These are phyloP conservation scores for Aspergillus nidulans DNA, from an alignment of 495 filamentous ascomycete genomes.

Conservation along the genomic window DNA sequence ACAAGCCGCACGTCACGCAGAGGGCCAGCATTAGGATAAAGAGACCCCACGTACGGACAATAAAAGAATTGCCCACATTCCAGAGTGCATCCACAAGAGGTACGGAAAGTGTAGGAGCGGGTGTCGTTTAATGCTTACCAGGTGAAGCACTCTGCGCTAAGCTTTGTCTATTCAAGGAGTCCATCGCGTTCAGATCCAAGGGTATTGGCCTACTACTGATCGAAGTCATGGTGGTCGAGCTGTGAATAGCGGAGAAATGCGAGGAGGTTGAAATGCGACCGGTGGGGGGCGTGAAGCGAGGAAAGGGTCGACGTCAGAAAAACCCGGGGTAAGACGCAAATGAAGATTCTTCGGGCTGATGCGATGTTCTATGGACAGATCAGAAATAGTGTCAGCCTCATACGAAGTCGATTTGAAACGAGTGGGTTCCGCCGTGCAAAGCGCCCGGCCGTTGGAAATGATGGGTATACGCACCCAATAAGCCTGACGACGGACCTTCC, in stretches of 20 bases:
- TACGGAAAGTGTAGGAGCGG: neutral
- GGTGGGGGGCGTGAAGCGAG: neutral
- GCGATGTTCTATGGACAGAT: constrained; percentile 4
- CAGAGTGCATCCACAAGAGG: neutral
- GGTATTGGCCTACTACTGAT: constrained; percentile 17
- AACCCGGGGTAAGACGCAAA: neutral
- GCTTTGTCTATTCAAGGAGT: constrained; percentile 13
- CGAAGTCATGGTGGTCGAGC: constrained; percentile 15
- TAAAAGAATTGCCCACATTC: neutral
- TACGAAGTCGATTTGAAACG: constrained; percentile 8
- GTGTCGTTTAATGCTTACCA: constrained; percentile 11
- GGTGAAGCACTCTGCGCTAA: constrained; percentile 9
- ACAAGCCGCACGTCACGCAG: neutral
- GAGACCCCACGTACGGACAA: neutral
- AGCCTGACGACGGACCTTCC: constrained; percentile 1
- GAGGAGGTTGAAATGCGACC: constrained; percentile 18
- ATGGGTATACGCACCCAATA: constrained; percentile 14
- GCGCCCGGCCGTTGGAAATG: constrained; percentile 14
- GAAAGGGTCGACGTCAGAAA: neutral
- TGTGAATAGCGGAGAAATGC: neutral
- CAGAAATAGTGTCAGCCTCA: constrained; percentile 21
- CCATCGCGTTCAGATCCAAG: constrained; percentile 14
- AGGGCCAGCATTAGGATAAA: neutral
- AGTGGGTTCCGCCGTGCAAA: constrained; percentile 20
- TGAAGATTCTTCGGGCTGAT: neutral